Base-by-base conservation (phyloP, 768 basidiomycete species). In the Mrakia frigida region DNA sequence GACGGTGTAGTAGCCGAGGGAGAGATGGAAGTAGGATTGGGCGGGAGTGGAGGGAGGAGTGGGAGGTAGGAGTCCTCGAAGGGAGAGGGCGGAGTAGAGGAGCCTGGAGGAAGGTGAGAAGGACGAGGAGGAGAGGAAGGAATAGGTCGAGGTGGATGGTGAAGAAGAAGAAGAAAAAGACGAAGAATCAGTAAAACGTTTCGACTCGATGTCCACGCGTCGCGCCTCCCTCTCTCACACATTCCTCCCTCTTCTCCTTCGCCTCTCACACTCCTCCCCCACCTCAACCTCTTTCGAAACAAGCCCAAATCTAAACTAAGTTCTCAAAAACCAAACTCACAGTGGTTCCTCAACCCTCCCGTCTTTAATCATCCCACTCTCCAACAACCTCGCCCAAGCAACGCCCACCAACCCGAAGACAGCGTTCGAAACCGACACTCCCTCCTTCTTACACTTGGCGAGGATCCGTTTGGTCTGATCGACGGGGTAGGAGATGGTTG, bases 81-180 rank as follows among this genome's bases (percentile, higher is more conserved):
- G 84, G 82, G 93, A 61, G 61, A 93, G 85, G 9, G 93, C 92
- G 16, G 91, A 91, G 82, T 94, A 94, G 87, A 94, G 89, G 88
- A 93, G 87, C 74, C 89, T 90, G 75, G n/a, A n/a, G n/a, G n/a
- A n/a, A n/a, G n/a, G n/a, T n/a, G n/a, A n/a, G n/a, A n/a, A 73
- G 76, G 65, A 79, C 16, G n/a, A 14, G 7, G 10, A 67, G 43
- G 63, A 33, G n/a, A n/a, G 90, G 35, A 90, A 80, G 83, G 92
- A 91, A n/a, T 86, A 85, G n/a, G 0, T 92, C 91, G 14, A 94
- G 87, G 74, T 92, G 84, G 79, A 93, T 86, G 82, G 92, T 92
- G 86, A 90, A 91, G 83, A 90, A 91, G 4, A 89, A 88, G 73
- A 91, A 88, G 21, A 89, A 88, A 39, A 92, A 86, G 84, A 89